These are phyloP conservation scores for Auriculariales sp. DNA, from an alignment of 768 basidiomycete species.

Conservation along the genomic window DNA sequence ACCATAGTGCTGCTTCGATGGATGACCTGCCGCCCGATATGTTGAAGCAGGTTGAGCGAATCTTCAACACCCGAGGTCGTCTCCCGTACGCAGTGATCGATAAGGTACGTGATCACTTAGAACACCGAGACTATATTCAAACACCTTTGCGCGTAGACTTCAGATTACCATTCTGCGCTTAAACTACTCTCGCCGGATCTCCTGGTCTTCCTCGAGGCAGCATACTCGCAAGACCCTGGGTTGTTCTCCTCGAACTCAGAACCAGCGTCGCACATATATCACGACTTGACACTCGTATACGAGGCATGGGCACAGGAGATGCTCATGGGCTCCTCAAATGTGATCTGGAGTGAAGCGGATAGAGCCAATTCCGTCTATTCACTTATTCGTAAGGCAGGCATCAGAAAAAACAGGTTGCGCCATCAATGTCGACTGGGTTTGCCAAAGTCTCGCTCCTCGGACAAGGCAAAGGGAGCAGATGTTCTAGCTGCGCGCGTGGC, in stretches of 20 bases:
- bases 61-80: not conserved
- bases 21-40: not conserved
- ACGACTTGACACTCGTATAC: conserved; percentile 27
- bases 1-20: not conserved
- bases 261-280: conserved; percentile 14
- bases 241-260: conserved; percentile 23
- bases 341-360: conserved; percentile 40
- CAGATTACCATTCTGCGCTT: too few species aligned
- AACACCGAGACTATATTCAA: too few species aligned
- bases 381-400: conserved; percentile 30
- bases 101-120: not conserved
- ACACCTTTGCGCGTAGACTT: too few species aligned
- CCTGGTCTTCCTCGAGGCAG: conserved; percentile 19
- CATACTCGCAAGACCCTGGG: conserved; percentile 19
- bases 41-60: not conserved
- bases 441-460: conserved; percentile 24
- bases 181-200: conserved; percentile 14
- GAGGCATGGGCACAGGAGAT: conserved; percentile 30
- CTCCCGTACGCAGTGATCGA: not conserved
- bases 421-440: conserved; percentile 34
- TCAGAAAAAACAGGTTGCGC: conserved; percentile 24
- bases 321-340: conserved; percentile 27
- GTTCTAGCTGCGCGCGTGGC: conserved; percentile 31
- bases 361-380: conserved; percentile 44
- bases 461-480: conserved; percentile 18